A percentile compares a stretch with the other conserved stretches of the same genome.
Conservation (phyloP, 306 rosid species). For the Geum urbanum region DNA sequence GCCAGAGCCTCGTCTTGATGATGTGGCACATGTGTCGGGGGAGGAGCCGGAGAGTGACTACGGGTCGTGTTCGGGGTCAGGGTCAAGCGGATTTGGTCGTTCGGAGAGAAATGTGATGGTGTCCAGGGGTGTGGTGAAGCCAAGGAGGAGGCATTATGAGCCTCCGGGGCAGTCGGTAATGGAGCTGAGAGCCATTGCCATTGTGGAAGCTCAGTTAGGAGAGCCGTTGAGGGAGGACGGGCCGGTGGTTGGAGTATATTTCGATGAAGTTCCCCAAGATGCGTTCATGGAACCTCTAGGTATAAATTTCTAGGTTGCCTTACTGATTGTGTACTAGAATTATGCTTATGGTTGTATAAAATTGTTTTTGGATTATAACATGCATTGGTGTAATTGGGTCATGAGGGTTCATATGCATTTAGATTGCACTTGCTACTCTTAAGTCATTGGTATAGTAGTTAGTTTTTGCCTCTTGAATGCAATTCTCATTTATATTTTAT, state of each 20-base stretch:
- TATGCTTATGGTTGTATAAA: neutral
- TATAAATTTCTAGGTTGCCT: slow-evolving; percentile 16
- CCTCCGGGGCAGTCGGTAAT: slow-evolving; percentile 49
- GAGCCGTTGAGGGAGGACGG: slow-evolving; percentile 92
- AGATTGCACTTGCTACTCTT: neutral
- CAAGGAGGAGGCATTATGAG: slow-evolving; percentile 58
- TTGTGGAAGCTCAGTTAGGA: slow-evolving; percentile 92
- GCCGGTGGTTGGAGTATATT: slow-evolving; percentile 83
- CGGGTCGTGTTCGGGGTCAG: slow-evolving; percentile 93
- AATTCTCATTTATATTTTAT: slow-evolving; percentile 22
- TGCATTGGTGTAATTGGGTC: no score
- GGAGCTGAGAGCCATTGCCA: slow-evolving; percentile 87
- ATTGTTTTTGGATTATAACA: no score
- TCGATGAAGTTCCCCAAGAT: slow-evolving; percentile 92
- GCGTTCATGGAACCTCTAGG: slow-evolving; percentile 94
- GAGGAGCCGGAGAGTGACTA: slow-evolving; percentile 67
- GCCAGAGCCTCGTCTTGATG: slow-evolving; percentile 65
- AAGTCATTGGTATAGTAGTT: neutral
- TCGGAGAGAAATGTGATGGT: slow-evolving; percentile 48
- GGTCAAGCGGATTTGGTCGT: slow-evolving; percentile 68
- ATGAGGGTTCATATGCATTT: neutral
- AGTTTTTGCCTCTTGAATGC: neutral
- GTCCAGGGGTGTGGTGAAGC: slow-evolving; percentile 34
- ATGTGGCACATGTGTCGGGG: no score
- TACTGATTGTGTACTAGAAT: neutral